These are phyloP conservation scores for Schoenoplectus triqueter DNA, from an alignment of 202 grass and related monocot genomes.

Conservation along the genomic window DNA sequence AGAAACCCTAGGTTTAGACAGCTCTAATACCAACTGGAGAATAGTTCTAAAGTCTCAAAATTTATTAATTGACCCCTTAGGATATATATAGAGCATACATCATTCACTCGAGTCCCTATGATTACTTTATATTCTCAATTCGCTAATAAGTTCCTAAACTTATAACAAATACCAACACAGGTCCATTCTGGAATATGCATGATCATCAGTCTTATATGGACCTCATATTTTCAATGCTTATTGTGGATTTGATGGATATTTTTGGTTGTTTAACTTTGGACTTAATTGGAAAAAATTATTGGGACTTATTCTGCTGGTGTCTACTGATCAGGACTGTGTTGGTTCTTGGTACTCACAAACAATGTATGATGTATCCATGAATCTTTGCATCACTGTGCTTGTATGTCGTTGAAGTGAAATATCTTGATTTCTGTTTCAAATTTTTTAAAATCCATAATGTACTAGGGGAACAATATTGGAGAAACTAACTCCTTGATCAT, in stretches of 20 bases:
- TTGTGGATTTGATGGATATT: not conserved
- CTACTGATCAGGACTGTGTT: not conserved
- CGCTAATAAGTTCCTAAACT: too few species aligned
- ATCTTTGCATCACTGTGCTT: not conserved
- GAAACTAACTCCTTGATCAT: not conserved
- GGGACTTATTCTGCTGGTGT: not conserved
- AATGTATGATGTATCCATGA: not conserved
- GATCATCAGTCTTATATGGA: not conserved
- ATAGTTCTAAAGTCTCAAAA: too few species aligned
- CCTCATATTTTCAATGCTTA: not conserved
- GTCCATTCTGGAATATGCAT: not conserved
- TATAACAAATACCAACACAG: too few species aligned
- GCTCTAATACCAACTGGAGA: too few species aligned
- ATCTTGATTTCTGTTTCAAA: not conserved
- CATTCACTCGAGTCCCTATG: too few species aligned
- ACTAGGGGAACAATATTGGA: not conserved
- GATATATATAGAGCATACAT: too few species aligned
- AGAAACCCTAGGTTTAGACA: too few species aligned
- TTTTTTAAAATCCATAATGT: not conserved
- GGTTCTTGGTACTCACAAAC: not conserved
- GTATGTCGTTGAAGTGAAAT: constrained; percentile 17
- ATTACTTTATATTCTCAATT: too few species aligned
- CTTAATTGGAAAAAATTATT: constrained; percentile 10
- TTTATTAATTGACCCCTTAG: not conserved
- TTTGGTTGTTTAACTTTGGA: not conserved